Evolutionary conservation across 495 filamentous ascomycete genomes (phyloP), one percentile per base, ranked within the genome.

Genomic region (Daldinia loculata): DNA sequence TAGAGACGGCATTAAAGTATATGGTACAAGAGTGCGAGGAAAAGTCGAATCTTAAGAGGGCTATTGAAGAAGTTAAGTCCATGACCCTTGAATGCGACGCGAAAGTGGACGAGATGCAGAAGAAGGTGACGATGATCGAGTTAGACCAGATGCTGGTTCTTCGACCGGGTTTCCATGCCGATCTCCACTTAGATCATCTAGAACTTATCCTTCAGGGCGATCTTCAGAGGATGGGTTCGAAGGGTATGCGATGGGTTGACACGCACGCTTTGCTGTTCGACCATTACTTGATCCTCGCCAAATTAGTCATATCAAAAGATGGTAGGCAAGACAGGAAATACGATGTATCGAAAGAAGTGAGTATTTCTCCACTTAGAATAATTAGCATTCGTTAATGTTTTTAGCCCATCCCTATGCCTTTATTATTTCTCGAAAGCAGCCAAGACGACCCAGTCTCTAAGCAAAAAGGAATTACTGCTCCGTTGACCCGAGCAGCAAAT

Each of bases 221-320:
- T 74, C 84, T 99, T 60, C 93, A 96, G 77, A 85, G 95, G 62
- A 89, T 91, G 74, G 93, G 95, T 64, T 91, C 88, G 2, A 97
- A 91, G 63, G 86, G 93, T 36, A 94, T 99, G 73, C 89, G 88
- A 53, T 95, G 94, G 88, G 87, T 97, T 2, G 95, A 99, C 69
- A 95, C 92, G 0, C 93, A 97, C 77, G 93, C 92, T 9, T 87
- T 99, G 48, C 85, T 99, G 1, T 97, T 99, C 72, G 95, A 99
- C 70, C 93, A 99, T 79, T 99, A 97, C 76, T 83, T 99, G 24
- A 93, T 99, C 41, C 81, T 99, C 55, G 92, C 95, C 14, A 99
- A 99, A 81, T 85, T 87, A 5, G 85, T 94, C 24, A 79, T 84
- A 4, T 83, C 88, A 22, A 85, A 89, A 66, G 93, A 97, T 67